Evolutionary conservation across 106 monocot genomes (phyloP), one percentile per base, ranked within the genome.

Genomic region (Allium cepa): DNA sequence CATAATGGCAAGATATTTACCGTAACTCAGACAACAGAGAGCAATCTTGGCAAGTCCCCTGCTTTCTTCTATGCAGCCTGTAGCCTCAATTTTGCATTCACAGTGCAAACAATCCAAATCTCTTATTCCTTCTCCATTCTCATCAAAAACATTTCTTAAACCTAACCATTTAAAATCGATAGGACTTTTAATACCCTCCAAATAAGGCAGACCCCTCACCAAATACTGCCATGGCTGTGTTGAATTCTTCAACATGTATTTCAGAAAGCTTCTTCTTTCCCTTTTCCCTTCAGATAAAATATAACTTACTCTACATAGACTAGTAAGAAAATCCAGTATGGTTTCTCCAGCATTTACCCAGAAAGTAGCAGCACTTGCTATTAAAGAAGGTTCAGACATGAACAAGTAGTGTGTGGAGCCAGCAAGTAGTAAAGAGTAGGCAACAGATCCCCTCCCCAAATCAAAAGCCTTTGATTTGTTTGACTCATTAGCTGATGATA

Each of bases 281-380:
- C 36, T 36, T 36, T 36, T 36, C 36, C 36, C 36, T 36, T 36
- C 36, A 5, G 36, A 36, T 36, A 36, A 36, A 36, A 36, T 36
- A 36, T 36, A 36, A 36, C 36, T 36, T 36, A 36, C 4, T 5
- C 3, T 36, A 36, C 36, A 60, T 59, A 13, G 18, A 56, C 55
- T 71, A 28, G 60, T 67, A 59, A 78, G 45, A 63, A 94, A 59
- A 74, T 27, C 45, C 46, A 86, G 66, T 18, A 84, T 55, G 15
- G 95, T 75, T 64, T 88, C 85, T 26, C 88, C 88, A 26, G 88
- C 79, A 74, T 57, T 79, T 59, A 88, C 64, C 75, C 81, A 85
- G 59, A 79, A 85, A 73, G 81, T 67, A 46, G 85, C 67, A 15
- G 83, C 63, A 22, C 60, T 64, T 46, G 76, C 70, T 46, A 88